Evolutionary conservation across 768 basidiomycete genomes (phyloP).

Genomic region (Mycena capillaripes): DNA sequence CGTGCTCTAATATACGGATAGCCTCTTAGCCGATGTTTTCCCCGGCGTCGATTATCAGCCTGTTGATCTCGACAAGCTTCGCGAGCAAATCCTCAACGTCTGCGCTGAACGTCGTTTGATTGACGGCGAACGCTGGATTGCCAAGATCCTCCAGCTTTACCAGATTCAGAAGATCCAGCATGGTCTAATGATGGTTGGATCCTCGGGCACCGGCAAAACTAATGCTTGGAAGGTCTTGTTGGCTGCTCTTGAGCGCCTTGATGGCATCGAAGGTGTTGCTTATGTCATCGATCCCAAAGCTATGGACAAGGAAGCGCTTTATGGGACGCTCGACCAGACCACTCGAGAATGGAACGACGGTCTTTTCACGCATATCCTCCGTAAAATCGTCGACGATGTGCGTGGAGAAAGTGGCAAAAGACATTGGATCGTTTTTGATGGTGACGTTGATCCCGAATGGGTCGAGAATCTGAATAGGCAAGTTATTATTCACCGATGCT

Average conservation of each 20-base stretch:
- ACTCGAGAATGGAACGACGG: conserved; percentile 99
- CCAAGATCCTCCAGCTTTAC: conserved; percentile 97
- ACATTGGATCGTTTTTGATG: conserved; percentile 99
- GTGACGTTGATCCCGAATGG: conserved; percentile 99
- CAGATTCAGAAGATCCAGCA: conserved; percentile 99
- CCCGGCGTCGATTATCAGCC: conserved; percentile 94
- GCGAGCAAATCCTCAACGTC: conserved; percentile 88
- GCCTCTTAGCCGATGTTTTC: conserved; percentile 96
- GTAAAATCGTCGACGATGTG: conserved; percentile 98
- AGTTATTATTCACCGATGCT: conserved; percentile 41
- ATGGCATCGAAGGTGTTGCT: conserved; percentile 91
- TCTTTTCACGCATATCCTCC: conserved; percentile 95
- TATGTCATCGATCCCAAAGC: conserved; percentile 99
- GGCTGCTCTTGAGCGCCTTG: conserved; percentile 89
- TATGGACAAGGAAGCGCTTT: conserved; percentile 98
- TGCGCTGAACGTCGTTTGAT: conserved; percentile 91
- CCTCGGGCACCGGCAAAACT: conserved; percentile 96
- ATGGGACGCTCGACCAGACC: conserved; percentile 96
- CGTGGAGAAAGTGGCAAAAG: conserved; percentile 96
- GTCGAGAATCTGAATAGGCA: conserved; percentile 99
- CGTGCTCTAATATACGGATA: conserved; percentile 46
- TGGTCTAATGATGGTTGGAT: conserved; percentile 99
- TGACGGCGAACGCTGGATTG: conserved; percentile 89
- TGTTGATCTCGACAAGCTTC: conserved; percentile 88
- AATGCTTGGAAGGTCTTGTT: conserved; percentile 97